A percentile compares a stretch with the other conserved stretches of the same genome.
Conservation (phyloP, 2,329 filamentous ascomycete species). For the Truncatella angustata region DNA sequence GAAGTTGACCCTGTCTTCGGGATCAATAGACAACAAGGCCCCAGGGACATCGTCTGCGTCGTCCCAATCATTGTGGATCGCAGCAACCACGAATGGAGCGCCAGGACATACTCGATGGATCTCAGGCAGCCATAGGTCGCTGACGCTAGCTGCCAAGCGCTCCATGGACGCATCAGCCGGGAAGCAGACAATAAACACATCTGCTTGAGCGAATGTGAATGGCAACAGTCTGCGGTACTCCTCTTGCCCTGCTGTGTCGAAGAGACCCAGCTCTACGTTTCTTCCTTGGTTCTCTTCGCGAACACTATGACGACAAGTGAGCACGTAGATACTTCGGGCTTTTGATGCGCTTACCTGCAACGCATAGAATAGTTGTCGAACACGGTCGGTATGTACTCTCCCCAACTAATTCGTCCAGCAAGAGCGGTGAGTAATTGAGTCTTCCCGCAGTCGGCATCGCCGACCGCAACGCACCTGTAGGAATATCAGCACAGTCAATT, state of each 20-base stretch:
- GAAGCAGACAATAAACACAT: not conserved
- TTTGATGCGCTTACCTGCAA: not conserved
- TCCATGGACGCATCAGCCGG: not conserved
- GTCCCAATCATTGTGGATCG: not conserved
- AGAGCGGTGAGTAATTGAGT: not conserved
- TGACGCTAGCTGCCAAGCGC: not conserved
- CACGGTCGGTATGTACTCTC: not conserved
- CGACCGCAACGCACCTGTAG: not conserved
- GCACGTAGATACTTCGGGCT: not conserved
- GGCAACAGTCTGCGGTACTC: not conserved
- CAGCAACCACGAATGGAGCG: not conserved
- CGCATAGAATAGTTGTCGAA: not conserved
- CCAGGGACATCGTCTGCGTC: not conserved
- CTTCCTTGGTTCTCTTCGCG: not conserved
- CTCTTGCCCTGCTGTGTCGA: not conserved
- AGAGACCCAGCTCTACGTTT: not conserved
- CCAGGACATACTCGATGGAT: not conserved
- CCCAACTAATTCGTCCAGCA: not conserved
- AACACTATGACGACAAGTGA: not conserved
- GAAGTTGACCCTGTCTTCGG: not conserved
- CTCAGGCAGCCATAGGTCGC: not conserved
- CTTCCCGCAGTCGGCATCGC: not conserved
- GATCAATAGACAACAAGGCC: not conserved
- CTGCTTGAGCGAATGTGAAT: not conserved
- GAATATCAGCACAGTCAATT: no score